phyloP scores from a whole-genome alignment of 2,329 filamentous ascomycete species.

The Aspergillus fructus region DNA sequence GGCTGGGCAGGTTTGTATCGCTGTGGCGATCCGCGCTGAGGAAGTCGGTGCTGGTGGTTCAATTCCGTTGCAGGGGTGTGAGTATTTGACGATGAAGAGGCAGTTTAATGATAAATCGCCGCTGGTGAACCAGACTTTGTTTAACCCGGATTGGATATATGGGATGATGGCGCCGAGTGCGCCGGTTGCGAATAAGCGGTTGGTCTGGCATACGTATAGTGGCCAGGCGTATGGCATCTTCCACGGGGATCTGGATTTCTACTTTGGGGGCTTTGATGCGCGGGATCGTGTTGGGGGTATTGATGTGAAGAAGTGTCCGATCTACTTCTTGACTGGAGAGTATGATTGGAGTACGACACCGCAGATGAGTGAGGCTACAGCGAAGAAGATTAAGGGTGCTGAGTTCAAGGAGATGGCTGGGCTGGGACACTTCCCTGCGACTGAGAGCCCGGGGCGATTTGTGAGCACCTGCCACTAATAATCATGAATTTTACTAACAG shows the following conservation, averaged over 20 bases:
- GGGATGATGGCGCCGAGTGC: background rate
- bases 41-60: background rate
- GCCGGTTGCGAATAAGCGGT: background rate
- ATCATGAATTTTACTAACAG: background rate
- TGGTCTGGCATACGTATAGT: slow-evolving; percentile 1
- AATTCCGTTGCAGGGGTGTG: background rate
- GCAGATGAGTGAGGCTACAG: background rate
- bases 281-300: background rate
- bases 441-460: background rate
- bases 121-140: background rate
- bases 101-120: background rate
- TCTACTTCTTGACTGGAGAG: slow-evolving; percentile 2
- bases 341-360: background rate
- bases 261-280: background rate
- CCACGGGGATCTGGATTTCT: slow-evolving; percentile 4
- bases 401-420: background rate
- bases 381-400: background rate
- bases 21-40: background rate
- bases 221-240: background rate
- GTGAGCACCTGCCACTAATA: background rate
- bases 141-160: slow-evolving; percentile 2
- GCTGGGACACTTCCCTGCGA: background rate
- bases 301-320: background rate
- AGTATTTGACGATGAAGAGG: background rate
- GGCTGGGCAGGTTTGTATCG: background rate